Conservation (phyloP, 2,329 filamentous ascomycete genomes). For the Xylaria sp. region DNA sequence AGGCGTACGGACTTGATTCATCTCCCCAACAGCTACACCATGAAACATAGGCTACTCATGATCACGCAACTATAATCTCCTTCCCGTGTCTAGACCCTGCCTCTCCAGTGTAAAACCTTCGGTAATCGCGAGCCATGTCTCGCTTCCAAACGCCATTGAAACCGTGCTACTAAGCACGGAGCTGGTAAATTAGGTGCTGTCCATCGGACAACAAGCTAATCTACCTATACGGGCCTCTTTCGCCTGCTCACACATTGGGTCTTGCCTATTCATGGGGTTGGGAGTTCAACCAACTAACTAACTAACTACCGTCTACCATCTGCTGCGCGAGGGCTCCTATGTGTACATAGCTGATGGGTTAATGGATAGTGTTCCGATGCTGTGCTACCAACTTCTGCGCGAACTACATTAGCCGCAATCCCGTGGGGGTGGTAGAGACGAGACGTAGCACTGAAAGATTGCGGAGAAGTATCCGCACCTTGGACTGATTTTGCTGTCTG, state of each 20-base stretch:
- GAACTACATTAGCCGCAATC: slow-evolving; percentile 15
- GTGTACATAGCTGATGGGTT: not conserved
- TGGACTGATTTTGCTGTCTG: not conserved
- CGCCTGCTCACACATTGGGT: not conserved
- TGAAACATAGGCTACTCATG: not conserved
- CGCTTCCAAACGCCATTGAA: slow-evolving; percentile 14
- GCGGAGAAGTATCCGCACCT: not conserved
- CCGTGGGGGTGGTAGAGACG: slow-evolving; percentile 17
- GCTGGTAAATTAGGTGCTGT: not conserved
- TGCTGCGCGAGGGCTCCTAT: not conserved
- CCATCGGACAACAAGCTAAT: not conserved
- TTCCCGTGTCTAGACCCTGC: not conserved
- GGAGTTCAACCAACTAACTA: not conserved
- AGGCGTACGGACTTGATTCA: not conserved
- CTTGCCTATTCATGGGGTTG: not conserved
- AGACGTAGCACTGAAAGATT: slow-evolving; percentile 15
- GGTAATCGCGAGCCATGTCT: slow-evolving; percentile 35
- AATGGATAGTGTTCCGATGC: slow-evolving; percentile 10
- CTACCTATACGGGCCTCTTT: not conserved
- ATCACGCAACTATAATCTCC: not conserved
- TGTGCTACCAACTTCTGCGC: slow-evolving; percentile 10
- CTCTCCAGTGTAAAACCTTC: too few relatives aligned
- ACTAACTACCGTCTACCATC: not conserved
- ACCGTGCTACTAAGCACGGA: slow-evolving; percentile 1
- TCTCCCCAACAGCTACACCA: not conserved